phyloP scores from a whole-genome alignment of 1,284 basidiomycete species.

The Calocybe gambosa region DNA sequence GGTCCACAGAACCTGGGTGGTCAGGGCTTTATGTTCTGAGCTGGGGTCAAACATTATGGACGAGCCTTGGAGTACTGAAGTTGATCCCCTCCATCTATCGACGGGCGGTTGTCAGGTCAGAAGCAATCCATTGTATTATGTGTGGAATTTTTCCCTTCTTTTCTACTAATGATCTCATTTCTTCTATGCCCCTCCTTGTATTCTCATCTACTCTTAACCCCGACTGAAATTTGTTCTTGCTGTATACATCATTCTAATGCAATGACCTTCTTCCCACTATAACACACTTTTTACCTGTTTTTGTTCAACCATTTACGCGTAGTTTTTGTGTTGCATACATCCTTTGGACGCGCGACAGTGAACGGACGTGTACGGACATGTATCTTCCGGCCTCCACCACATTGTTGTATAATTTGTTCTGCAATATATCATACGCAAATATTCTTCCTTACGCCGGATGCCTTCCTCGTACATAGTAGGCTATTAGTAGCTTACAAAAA shows the following conservation, averaged over 20 bases:
- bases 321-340: slow-evolving; percentile 19
- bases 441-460: slow-evolving; percentile 7
- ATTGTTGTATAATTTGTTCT: slow-evolving; percentile 38
- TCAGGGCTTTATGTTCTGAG: slow-evolving; percentile 54
- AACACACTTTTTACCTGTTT: background rate
- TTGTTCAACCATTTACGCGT: background rate
- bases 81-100: too few species aligned
- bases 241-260: background rate
- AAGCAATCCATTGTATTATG: too few species aligned
- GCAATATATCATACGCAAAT: slow-evolving; percentile 21
- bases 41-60: too few species aligned
- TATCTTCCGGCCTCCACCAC: slow-evolving; percentile 39
- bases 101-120: too few species aligned
- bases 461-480: too few species aligned
- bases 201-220: background rate
- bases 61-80: too few species aligned
- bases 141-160: background rate
- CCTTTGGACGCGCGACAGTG: slow-evolving; percentile 45
- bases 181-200: background rate
- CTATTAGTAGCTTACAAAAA: too few species aligned
- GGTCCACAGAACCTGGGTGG: slow-evolving; percentile 35
- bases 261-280: background rate
- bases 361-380: slow-evolving; percentile 49
- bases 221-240: background rate
- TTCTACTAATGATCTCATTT: background rate